Evolutionary conservation across 1,284 basidiomycete genomes (phyloP).

Genomic region (Ceratobasidium sp.): DNA sequence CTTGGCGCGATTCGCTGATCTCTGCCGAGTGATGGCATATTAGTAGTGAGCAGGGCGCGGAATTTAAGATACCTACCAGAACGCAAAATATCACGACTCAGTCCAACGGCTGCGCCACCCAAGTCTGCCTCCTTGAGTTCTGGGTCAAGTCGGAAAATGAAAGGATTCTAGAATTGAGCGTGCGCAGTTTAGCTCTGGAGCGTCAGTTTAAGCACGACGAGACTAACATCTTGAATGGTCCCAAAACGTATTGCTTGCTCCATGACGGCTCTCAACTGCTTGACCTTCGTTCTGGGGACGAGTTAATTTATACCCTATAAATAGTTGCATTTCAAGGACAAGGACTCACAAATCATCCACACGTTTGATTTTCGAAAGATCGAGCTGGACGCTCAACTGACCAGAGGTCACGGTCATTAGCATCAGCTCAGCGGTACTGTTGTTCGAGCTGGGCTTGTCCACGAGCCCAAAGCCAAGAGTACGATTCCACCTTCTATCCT

Average conservation of each 20-base stretch:
- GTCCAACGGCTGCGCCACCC: constrained; percentile 82
- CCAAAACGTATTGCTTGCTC: constrained; percentile 90
- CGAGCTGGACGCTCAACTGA: constrained; percentile 70
- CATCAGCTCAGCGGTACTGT: constrained; percentile 38
- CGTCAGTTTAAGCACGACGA: not conserved
- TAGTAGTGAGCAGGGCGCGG: not conserved
- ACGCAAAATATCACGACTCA: constrained; percentile 79
- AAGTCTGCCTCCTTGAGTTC: constrained; percentile 84
- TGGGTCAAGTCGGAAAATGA: constrained; percentile 85
- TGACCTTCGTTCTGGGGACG: constrained; percentile 67
- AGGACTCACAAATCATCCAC: constrained; percentile 71
- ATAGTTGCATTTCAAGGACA: not conserved
- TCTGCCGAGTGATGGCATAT: not conserved
- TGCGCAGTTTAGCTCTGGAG: not conserved
- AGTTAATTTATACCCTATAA: constrained; percentile 36
- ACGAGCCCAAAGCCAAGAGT: constrained; percentile 77
- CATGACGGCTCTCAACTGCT: constrained; percentile 84
- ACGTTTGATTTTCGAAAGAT: constrained; percentile 69
- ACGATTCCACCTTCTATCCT: constrained; percentile 69
- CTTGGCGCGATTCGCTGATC: constrained; percentile 70
- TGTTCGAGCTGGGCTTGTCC: constrained; percentile 62
- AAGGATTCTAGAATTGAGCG: constrained; percentile 72
- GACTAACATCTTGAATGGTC: constrained; percentile 69
- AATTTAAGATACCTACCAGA: constrained; percentile 60
- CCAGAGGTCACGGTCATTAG: constrained; percentile 47